Percentiles rank a stretch among this genome's conserved stretches.
Conservation (phyloP, 2,329 filamentous ascomycete genomes). For the Cladophialophora carrionii region DNA sequence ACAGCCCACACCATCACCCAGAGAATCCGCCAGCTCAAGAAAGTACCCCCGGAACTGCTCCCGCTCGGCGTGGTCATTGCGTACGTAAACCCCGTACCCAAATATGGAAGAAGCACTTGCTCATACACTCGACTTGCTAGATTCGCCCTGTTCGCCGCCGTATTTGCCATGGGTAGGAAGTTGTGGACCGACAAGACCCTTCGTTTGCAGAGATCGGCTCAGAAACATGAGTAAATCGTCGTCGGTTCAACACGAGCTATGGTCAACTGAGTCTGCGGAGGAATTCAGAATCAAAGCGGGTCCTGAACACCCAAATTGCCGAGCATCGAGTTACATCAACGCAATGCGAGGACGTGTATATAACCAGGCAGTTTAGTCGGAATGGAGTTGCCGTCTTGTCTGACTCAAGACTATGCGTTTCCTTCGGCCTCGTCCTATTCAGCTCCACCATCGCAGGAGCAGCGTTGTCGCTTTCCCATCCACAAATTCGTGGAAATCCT, state of each 20-base stretch:
- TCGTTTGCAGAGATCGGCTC: constrained; percentile 67
- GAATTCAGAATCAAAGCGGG: neutral
- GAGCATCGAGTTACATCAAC: constrained; percentile 39
- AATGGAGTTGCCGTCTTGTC: constrained; percentile 9
- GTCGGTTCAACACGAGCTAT: neutral
- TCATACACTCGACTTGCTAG: constrained; percentile 43
- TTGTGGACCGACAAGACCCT: constrained; percentile 89
- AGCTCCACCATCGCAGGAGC: neutral
- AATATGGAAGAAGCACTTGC: neutral
- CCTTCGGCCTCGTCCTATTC: neutral
- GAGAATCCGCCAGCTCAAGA: constrained; percentile 84
- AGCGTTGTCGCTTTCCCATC: neutral
- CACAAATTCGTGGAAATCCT: neutral
- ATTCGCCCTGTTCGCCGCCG: constrained; percentile 72
- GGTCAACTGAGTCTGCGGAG: neutral
- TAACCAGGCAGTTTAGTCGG: constrained; percentile 34
- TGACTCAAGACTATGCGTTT: neutral
- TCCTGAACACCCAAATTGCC: constrained; percentile 30
- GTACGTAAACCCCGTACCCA: constrained; percentile 57
- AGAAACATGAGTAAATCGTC: constrained; percentile 39
- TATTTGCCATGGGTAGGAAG: constrained; percentile 82
- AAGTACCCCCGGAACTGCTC: constrained; percentile 89
- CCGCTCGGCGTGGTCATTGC: constrained; percentile 88
- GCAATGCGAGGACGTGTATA: constrained; percentile 43
- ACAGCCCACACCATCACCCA: constrained; percentile 97